These are phyloP conservation scores for Zelopaecilomyces penicillatus DNA, from an alignment of 2,329 filamentous ascomycete species.

Conservation along the genomic window DNA sequence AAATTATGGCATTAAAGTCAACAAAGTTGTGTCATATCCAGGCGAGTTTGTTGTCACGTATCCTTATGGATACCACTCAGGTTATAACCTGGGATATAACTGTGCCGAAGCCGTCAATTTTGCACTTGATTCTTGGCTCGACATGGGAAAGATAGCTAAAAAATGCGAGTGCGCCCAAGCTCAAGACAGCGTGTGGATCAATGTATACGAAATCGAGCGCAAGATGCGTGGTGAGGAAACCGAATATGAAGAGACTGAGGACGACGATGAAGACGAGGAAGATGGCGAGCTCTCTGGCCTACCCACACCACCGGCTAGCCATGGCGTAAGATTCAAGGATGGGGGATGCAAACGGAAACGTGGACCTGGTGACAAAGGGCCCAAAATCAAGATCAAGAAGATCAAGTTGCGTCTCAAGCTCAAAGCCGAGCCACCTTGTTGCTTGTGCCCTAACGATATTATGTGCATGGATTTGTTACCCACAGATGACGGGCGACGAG, in stretches of 20 bases:
- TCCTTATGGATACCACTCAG: constrained; percentile 96
- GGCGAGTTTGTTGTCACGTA: constrained; percentile 98
- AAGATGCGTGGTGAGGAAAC: constrained; percentile 85
- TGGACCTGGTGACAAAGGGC: constrained; percentile 24
- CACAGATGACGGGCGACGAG: constrained; percentile 80
- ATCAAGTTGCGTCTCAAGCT: constrained; percentile 68
- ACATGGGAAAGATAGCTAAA: constrained; percentile 91
- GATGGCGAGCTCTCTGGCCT: constrained; percentile 58
- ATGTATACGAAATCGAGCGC: constrained; percentile 91
- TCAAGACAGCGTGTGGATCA: constrained; percentile 96
- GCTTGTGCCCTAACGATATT: constrained; percentile 86
- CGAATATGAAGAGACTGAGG: constrained; percentile 71
- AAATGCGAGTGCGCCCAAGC: constrained; percentile 94
- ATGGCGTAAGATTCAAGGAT: constrained; percentile 59
- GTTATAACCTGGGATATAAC: constrained; percentile 96
- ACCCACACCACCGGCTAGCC: constrained; percentile 69
- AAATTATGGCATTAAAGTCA: constrained; percentile 91
- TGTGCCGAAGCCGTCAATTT: constrained; percentile 99
- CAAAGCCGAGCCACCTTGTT: constrained; percentile 70
- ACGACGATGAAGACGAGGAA: constrained; percentile 57
- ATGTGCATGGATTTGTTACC: constrained; percentile 72
- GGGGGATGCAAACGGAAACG: constrained; percentile 53
- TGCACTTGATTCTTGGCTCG: constrained; percentile 87
- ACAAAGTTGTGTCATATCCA: constrained; percentile 89
- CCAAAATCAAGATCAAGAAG: constrained; percentile 60